Percentiles rank a stretch among this genome's conserved stretches.
These are phyloP conservation scores for Prosopis cineraria DNA, from an alignment of 306 rosid species.

Conservation along the genomic window DNA sequence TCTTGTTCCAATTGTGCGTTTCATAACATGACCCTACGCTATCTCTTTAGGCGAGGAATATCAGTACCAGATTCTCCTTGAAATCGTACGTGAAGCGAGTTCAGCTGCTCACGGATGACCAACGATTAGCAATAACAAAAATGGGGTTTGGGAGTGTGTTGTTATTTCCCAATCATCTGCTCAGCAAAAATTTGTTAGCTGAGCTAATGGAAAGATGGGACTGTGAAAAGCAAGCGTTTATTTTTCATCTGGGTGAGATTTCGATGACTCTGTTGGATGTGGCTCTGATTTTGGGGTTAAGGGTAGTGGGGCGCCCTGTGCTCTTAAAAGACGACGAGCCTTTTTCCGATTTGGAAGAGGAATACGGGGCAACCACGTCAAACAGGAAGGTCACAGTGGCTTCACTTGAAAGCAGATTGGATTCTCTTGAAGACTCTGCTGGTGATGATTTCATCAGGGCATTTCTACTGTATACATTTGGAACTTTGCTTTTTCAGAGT, in stretches of 20 bases:
- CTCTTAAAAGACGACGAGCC: constrained; percentile 32
- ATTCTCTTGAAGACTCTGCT: constrained; percentile 37
- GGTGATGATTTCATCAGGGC: constrained; percentile 49
- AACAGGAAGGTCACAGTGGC: constrained; percentile 45
- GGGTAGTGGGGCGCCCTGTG: constrained; percentile 43
- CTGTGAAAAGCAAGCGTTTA: constrained; percentile 32
- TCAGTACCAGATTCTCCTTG: constrained; percentile 41
- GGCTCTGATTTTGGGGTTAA: constrained; percentile 47
- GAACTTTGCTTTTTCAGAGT: constrained; percentile 37
- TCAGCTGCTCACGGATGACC: constrained; percentile 40
- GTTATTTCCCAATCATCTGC: constrained; percentile 37
- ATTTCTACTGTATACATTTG: constrained; percentile 46
- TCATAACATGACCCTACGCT: background rate
- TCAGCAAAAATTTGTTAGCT: constrained; percentile 36
- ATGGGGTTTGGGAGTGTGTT: constrained; percentile 45
- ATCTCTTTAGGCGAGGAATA: constrained; percentile 26
- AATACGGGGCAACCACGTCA: constrained; percentile 34
- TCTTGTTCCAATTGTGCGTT: background rate
- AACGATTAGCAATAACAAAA: constrained; percentile 26
- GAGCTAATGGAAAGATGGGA: constrained; percentile 53
- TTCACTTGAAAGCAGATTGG: constrained; percentile 43
- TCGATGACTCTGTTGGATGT: constrained; percentile 36
- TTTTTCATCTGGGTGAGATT: constrained; percentile 34
- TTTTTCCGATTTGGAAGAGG: constrained; percentile 45
- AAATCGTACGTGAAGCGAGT: constrained; percentile 37